Evolutionary conservation across 441 rosid genomes (phyloP), one percentile per base, ranked within the genome.

Genomic region (Erodium moschatum): DNA sequence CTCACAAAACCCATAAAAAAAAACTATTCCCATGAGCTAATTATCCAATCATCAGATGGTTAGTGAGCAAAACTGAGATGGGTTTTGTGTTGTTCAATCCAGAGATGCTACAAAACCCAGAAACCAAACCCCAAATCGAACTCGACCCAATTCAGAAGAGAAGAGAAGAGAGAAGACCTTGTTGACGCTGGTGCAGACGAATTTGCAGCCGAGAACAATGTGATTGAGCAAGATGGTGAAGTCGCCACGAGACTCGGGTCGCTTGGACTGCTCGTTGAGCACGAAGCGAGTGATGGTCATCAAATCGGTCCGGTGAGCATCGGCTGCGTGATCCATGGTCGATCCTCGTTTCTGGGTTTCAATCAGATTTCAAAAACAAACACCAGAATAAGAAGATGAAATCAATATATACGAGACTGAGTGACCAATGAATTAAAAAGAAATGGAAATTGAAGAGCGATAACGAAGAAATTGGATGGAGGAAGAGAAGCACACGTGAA

Each of bases 131-230:
- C 61, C 61, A 54, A 42, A 42, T 42, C 48, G 13, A 42, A 42
- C 67, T 9, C 48, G 13, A 29, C 12, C 42, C 10, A 29, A 20
- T 16, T 0, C 10, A 31, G 15, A 29, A 24, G 8, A 18, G 29
- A 20, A 65, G 24, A 42, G 11, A 29, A 33, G n/a, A 48, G 6
- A 68, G 67, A 20, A 16, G 64, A 90, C 99, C 97, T 94, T 94
- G 81, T 79, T 94, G 54, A 91, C 99, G 46, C 90, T 86, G 72
- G 92, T 81, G 85, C 99, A 94, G 71, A 94, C 97, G 81, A 91
- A 94, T 80, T 91, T 94, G 92, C 99, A 94, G 60, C 99, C 99
- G 35, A 94, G 84, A 75, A 91, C 99, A 81, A 94, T 94, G 87
- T 94, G 87, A 77, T 21, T 94, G 44, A 94, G 93, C 81, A 94